These are phyloP conservation scores for Cytospora piceicola DNA, from an alignment of 2,329 filamentous ascomycete genomes.

Conservation along the genomic window DNA sequence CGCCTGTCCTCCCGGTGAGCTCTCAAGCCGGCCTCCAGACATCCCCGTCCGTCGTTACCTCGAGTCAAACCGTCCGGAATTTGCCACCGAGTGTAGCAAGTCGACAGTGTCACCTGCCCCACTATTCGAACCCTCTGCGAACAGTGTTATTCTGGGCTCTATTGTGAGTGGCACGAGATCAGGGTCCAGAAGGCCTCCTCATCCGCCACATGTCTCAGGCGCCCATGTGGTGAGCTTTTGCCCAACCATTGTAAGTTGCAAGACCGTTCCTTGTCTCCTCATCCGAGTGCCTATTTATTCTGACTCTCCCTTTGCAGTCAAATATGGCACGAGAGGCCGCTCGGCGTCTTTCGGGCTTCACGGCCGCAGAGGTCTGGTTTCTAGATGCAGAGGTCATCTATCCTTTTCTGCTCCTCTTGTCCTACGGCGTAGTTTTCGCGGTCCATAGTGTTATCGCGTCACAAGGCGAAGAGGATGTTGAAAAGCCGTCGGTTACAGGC, in stretches of 20 bases:
- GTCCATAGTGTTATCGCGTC: conserved; percentile 58
- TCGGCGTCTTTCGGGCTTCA: conserved; percentile 33
- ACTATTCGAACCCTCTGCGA: conserved; percentile 31
- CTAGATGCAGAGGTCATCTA: conserved; percentile 55
- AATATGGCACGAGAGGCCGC: conserved; percentile 26
- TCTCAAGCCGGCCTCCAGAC: conserved; percentile 20
- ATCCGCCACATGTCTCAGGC: conserved; percentile 29
- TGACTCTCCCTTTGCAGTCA: conserved; percentile 17
- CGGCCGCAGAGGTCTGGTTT: conserved; percentile 48
- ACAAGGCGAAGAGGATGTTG: conserved; percentile 52
- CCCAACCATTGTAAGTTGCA: conserved; percentile 24
- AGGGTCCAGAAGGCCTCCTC: conserved; percentile 28
- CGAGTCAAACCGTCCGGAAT: conserved; percentile 25
- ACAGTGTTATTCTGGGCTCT: conserved; percentile 28
- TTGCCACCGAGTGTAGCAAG: conserved; percentile 31
- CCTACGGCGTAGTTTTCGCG: conserved; percentile 55
- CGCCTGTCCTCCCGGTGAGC: conserved; percentile 25
- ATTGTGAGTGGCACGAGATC: conserved; percentile 30
- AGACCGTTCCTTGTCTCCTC: conserved; percentile 13
- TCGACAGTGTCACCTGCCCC: conserved; percentile 31
- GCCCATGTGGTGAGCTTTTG: conserved; percentile 30
- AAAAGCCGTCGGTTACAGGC: conserved; percentile 62
- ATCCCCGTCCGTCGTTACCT: conserved; percentile 15
- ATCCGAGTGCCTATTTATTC: background rate
- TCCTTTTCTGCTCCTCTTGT: conserved; percentile 54